These are phyloP conservation scores for Maudiozyma barnettii DNA, from an alignment of 805 yeast genomes.

Conservation along the genomic window DNA sequence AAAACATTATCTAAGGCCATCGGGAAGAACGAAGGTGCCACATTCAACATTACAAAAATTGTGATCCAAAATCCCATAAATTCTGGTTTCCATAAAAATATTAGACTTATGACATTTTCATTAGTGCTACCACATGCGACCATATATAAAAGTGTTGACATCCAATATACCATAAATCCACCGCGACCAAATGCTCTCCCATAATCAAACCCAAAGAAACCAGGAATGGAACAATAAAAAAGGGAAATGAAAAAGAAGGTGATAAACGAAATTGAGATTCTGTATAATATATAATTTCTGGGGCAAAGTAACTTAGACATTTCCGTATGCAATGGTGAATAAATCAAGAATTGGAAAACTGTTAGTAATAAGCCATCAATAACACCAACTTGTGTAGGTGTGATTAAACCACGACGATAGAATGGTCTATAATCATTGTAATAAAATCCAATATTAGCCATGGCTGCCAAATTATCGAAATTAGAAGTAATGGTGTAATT, in stretches of 20 bases:
- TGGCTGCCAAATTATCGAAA: constrained; percentile 4
- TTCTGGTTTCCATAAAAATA: constrained; percentile 49
- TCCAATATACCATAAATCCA: constrained; percentile 71
- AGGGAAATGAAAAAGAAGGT: constrained; percentile 50
- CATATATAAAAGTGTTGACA: constrained; percentile 57
- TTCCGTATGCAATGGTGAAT: constrained; percentile 41
- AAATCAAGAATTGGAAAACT: constrained; percentile 58
- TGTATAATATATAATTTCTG: constrained; percentile 40
- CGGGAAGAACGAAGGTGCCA: constrained; percentile 61
- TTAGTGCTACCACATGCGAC: constrained; percentile 67
- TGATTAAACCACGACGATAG: constrained; percentile 40
- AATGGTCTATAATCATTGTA: constrained; percentile 41
- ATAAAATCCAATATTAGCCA: constrained; percentile 28
- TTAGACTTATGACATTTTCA: constrained; percentile 49
- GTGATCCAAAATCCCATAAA: constrained; percentile 61
- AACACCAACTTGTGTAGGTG: constrained; percentile 68
- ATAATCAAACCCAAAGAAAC: constrained; percentile 58
- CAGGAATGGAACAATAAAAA: constrained; percentile 47
- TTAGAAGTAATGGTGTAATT: constrained; percentile 1
- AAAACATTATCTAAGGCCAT: constrained; percentile 46
- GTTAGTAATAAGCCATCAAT: constrained; percentile 62
- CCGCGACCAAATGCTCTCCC: constrained; percentile 48
- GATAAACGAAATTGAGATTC: constrained; percentile 39
- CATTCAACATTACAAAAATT: constrained; percentile 57
- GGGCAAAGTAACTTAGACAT: constrained; percentile 39